Evolutionary conservation across 805 yeast species (phyloP), one percentile per base, ranked within the genome.

Genomic region (Kazachstania bromeliacearum): DNA sequence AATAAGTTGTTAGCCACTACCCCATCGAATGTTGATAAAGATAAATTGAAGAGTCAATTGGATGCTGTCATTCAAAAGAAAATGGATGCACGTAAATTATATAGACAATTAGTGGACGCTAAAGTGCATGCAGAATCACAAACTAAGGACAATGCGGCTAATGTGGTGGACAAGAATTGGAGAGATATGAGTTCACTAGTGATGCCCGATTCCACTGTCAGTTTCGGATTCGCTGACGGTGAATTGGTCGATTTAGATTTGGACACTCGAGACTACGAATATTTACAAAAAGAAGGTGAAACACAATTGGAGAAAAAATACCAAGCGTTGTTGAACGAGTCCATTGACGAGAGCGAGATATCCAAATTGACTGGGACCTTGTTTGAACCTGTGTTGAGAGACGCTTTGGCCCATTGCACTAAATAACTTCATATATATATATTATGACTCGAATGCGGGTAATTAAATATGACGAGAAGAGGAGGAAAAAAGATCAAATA

Each of bases 191-290:
- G 68, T 34, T 57, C 65, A 2, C 51, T 62, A 7, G 67, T 67
- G 4, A 60, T 68, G 42, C 51, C 60, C 1, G 53, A 70, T 42
- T 61, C 63, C 8, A 59, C 65, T 8, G 55, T 60, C 4, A 73
- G 71, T 37, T 64, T 71, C 40, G 79, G 77, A 0, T 43, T 72
- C 10, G 62, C 65, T 14, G 74, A 69, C 20, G 64, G 66, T 31
- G 77, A 73, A 42, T 44, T 67, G n/a, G 64, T 63, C 15, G 73
- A 68, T 39, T 44, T 66, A 16, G 62, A 60, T 31, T 38, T 54
- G 5, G 65, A 56, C 30, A 47, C 51, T 4, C 45, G 44, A 6
- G 62, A 56, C 24, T 55, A 47, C 27, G 56, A 48, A 18, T 37
- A 38, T 20, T 27, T 49, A 13, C 42, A 44, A 15, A 34, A 34